Conservation (phyloP, 192 early-diverging fungal species). For the Anaeromyces robustus region DNA sequence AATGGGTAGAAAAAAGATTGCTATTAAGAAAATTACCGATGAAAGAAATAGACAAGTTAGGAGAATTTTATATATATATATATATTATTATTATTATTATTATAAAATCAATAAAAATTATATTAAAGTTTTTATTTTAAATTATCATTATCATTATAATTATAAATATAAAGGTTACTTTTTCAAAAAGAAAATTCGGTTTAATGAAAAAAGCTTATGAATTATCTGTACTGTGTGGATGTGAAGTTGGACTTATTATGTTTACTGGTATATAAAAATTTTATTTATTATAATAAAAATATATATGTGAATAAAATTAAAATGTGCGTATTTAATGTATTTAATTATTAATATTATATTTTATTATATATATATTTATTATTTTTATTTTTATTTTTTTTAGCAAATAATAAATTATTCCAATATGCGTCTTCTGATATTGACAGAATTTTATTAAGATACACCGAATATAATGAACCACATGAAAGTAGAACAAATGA, state of each 20-base stretch:
- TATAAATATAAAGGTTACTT: conserved; percentile 52
- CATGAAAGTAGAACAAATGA: conserved; percentile 39
- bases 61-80: neutral
- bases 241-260: conserved; percentile 87
- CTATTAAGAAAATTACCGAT: neutral
- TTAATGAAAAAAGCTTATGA: conserved; percentile 97
- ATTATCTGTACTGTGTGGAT: conserved; percentile 82
- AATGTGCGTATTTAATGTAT: too few species aligned
- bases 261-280: conserved; percentile 44
- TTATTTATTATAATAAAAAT: too few species aligned
- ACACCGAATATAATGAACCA: conserved; percentile 51
- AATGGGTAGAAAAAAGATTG: neutral
- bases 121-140: neutral
- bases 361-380: too few species aligned
- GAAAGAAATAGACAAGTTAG: neutral
- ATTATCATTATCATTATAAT: neutral
- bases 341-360: too few species aligned
- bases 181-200: conserved; percentile 84
- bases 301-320: too few species aligned
- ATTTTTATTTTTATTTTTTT: too few species aligned
- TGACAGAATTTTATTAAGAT: conserved; percentile 77
- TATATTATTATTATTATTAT: neutral
- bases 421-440: conserved; percentile 89
- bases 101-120: neutral
- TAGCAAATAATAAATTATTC: conserved; percentile 72